These are phyloP conservation scores for Rosa hybrid DNA, from an alignment of 331 rosid species.

Conservation along the genomic window DNA sequence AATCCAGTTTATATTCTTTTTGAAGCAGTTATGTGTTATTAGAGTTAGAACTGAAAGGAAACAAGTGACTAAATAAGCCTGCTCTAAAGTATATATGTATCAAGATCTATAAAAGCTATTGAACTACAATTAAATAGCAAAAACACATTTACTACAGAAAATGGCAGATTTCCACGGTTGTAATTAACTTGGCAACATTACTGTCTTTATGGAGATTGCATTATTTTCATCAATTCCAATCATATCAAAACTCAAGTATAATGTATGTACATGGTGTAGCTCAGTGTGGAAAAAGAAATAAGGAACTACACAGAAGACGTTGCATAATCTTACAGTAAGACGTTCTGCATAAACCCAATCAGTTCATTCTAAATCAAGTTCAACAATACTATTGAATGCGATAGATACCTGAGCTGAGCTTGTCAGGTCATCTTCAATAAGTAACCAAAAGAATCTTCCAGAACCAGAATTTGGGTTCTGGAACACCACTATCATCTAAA, in stretches of 20 bases:
- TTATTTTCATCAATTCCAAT: background rate
- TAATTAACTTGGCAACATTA: background rate
- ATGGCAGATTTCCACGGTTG: background rate
- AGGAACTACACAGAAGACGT: background rate
- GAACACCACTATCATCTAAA: too few relatives aligned
- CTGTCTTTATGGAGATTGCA: background rate
- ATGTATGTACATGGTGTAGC: background rate
- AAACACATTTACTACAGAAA: background rate
- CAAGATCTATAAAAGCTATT: background rate
- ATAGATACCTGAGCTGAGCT: too few relatives aligned
- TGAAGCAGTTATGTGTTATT: too few relatives aligned
- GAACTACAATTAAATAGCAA: background rate
- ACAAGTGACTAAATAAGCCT: background rate
- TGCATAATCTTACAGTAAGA: constrained; percentile 20
- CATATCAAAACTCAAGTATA: background rate
- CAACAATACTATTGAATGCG: background rate
- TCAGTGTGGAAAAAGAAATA: background rate
- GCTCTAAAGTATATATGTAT: background rate
- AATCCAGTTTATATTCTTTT: too few relatives aligned
- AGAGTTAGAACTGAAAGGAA: background rate
- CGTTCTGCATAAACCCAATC: constrained; percentile 18
- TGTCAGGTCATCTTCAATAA: too few relatives aligned
- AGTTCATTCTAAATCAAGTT: constrained; percentile 17
- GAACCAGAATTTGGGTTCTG: too few relatives aligned
- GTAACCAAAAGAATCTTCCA: too few relatives aligned